Percentiles rank a stretch among this genome's conserved stretches.
phyloP scores from a whole-genome alignment of 2,329 filamentous ascomycete genomes.

The Trichoderma endophyticum region DNA sequence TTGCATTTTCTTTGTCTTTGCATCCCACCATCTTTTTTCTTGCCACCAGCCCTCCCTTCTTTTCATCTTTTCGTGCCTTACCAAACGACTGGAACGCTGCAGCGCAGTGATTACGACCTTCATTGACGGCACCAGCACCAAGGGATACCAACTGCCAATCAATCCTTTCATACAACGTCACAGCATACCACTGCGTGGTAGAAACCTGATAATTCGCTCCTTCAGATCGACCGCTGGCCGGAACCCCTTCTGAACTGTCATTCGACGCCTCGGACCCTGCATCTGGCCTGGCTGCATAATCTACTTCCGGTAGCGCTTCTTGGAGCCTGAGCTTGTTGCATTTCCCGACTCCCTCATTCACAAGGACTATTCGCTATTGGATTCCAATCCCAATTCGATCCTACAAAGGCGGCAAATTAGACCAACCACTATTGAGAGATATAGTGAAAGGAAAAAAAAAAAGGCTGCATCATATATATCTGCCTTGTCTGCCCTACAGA shows the following conservation, averaged over 20 bases:
- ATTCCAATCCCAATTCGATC: slow-evolving; percentile 13
- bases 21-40: not conserved
- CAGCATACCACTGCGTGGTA: slow-evolving; percentile 17
- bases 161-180: not conserved
- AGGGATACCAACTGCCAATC: not conserved
- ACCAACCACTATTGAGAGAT: not conserved
- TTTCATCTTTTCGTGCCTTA: not conserved
- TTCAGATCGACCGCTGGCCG: slow-evolving; percentile 19
- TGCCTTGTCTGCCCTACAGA: not conserved
- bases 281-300: not conserved
- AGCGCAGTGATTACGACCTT: slow-evolving; percentile 3
- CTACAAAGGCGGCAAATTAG: not conserved
- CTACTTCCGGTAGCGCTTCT: not conserved
- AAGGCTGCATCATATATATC: slow-evolving; percentile 1
- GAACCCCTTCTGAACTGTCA: not conserved
- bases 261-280: slow-evolving; percentile 3
- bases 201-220: not conserved
- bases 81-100: slow-evolving; percentile 9
- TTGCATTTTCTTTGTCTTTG: not conserved
- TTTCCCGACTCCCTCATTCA: not conserved
- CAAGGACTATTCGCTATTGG: slow-evolving; percentile 5
- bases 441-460: not conserved
- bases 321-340: not conserved
- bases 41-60: not conserved
- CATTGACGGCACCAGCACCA: not conserved